These are phyloP conservation scores for Persicaria tinctoria DNA, from an alignment of 148 eudicot genomes.

Conservation along the genomic window DNA sequence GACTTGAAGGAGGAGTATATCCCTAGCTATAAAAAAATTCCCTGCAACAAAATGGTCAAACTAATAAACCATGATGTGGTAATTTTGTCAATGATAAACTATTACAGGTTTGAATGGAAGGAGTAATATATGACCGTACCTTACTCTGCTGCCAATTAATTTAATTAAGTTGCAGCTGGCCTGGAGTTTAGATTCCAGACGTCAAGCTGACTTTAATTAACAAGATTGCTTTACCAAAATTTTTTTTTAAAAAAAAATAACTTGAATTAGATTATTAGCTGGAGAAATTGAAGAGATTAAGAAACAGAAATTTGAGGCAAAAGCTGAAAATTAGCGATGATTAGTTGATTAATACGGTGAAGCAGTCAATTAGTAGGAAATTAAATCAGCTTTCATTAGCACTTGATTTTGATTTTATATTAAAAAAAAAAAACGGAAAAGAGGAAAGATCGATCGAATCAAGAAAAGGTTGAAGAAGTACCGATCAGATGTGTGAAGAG, in stretches of 20 bases:
- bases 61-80: too few relatives aligned
- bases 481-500: background rate
- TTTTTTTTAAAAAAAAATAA: too few relatives aligned
- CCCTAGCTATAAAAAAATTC: too few relatives aligned
- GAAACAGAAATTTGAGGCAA: too few relatives aligned
- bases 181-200: slow-evolving; percentile 7
- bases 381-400: background rate
- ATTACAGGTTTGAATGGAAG: background rate
- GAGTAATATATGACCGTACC: background rate
- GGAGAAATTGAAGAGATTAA: background rate
- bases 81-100: background rate
- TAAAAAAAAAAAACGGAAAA: background rate
- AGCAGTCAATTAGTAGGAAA: background rate
- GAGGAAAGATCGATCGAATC: background rate
- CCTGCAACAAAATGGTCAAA: too few relatives aligned
- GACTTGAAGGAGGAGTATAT: too few relatives aligned
- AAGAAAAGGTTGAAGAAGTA: background rate
- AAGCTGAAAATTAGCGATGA: too few relatives aligned
- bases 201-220: slow-evolving; percentile 1
- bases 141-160: background rate
- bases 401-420: too few relatives aligned
- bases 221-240: background rate
- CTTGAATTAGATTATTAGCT: background rate
- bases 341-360: background rate
- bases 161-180: background rate